Evolutionary conservation across 345 rosid genomes (phyloP), one percentile per base, ranked within the genome.

Genomic region (Rubroshorea leprosula): DNA sequence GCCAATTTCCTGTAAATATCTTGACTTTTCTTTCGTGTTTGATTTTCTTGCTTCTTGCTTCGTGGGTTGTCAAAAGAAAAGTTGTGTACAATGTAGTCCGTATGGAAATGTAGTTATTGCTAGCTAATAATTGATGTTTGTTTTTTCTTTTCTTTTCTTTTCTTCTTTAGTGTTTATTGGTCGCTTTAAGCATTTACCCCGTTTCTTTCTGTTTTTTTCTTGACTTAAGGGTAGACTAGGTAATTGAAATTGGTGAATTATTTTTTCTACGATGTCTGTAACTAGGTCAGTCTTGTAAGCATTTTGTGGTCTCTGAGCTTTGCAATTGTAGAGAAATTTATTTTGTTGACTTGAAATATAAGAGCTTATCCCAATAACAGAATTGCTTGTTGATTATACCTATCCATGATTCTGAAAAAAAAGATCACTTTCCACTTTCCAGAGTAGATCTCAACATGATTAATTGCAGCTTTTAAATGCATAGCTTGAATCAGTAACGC

Each of bases 261-360:
- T n/a, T 9, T 17, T 57, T 57, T 23, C 5, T n/a, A n/a, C 20
- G 11, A 43, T 58, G 45, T 59, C 49, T 13, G 25, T 59, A 31
- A 19, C 52, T 8, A 46, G 17, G 49, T 17, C 19, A 18, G 49
- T 8, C 31, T 3, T 27, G 31, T 8, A 3, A 3, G 31, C 31
- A 27, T 27, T 27, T 27, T 3, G 5, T 27, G 31, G 31, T 27
- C 31, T 27, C 31, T 27, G 8, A 27, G 41, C 41, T 13, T 35
- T 35, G 7, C 41, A 13, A 13, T 35, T 8, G 31, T 4, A 27
- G 31, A n/a, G 31, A 27, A 27, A 27, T 8, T 27, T 27, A 4
- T 8, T 27, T 20, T 35, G 20, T 27, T 3, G 18, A 5, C 12
- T 26, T 57, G n/a, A 57, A 41, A 23, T 57, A 21, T 43, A 13